Evolutionary conservation across 306 rosid genomes (phyloP).

Genomic region (Vigna hirtella): DNA sequence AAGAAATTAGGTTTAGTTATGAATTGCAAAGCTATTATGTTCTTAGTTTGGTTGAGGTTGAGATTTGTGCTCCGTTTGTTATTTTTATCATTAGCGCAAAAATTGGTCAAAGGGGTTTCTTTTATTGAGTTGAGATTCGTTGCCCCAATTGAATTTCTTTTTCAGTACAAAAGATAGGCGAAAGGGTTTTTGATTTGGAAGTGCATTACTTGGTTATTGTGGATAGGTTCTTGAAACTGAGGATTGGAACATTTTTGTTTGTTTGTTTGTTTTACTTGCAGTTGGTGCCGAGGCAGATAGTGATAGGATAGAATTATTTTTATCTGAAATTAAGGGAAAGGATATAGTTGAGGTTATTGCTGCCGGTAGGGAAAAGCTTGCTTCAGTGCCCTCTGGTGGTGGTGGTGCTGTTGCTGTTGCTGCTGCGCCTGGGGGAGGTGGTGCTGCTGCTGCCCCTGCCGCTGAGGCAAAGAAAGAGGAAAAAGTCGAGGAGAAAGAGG

Average conservation of each 20-base stretch:
- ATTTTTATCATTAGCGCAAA: too few species aligned
- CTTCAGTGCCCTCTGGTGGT: constrained; percentile 77
- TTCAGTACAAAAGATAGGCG: neutral
- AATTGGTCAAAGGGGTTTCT: too few species aligned
- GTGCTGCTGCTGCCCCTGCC: constrained; percentile 59
- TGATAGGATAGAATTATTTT: constrained; percentile 56
- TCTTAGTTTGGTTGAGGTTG: neutral
- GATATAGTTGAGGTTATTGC: constrained; percentile 81
- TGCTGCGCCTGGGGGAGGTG: constrained; percentile 41
- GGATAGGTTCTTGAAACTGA: neutral
- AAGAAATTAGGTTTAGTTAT: constrained; percentile 6
- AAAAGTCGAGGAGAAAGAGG: constrained; percentile 80
- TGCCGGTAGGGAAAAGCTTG: constrained; percentile 71
- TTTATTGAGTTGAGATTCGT: neutral
- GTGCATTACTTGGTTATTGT: neutral
- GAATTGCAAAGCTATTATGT: neutral
- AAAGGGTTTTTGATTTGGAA: neutral
- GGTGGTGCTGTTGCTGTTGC: constrained; percentile 61
- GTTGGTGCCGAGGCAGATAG: constrained; percentile 80
- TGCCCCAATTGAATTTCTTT: neutral
- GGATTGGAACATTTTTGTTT: neutral
- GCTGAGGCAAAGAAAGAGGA: constrained; percentile 83
- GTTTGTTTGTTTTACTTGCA: constrained; percentile 25
- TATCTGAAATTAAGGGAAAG: constrained; percentile 68
- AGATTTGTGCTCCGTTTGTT: neutral